Conservation (phyloP, 2,329 filamentous ascomycete genomes). For the Bisporella sp. region DNA sequence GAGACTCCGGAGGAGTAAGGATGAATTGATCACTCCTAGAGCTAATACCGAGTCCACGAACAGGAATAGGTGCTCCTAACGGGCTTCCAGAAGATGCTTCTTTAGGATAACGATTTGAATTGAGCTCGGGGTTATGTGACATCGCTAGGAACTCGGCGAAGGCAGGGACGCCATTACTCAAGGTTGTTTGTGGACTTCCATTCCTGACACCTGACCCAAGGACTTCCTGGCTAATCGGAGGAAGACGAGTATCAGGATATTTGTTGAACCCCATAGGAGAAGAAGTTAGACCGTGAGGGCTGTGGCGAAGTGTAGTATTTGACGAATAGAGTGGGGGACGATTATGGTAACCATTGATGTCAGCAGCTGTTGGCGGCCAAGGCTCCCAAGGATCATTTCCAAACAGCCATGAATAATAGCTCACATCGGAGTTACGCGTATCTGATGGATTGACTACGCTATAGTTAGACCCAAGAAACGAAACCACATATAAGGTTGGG, state of each 20-base stretch:
- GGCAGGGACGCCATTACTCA: not conserved
- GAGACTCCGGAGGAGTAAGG: not conserved
- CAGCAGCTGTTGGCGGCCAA: not conserved
- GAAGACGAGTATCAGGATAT: not conserved
- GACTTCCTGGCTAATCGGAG: not conserved
- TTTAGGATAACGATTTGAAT: no score
- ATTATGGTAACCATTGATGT: not conserved
- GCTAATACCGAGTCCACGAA: not conserved
- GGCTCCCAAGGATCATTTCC: not conserved
- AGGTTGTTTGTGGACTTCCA: not conserved
- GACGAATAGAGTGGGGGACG: not conserved
- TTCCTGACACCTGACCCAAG: not conserved
- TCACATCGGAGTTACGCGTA: conserved; percentile 55
- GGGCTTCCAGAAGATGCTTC: not conserved
- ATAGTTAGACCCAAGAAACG: not conserved
- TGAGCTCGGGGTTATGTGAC: not conserved
- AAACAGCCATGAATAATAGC: conserved; percentile 59
- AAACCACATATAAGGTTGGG: not conserved
- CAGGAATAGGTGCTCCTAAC: not conserved
- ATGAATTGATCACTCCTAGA: not conserved
- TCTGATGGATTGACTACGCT: conserved; percentile 50
- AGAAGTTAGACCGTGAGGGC: not conserved
- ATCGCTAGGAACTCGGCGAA: not conserved
- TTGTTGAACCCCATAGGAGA: not conserved
- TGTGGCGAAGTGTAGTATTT: not conserved